Evolutionary conservation across 345 rosid species (phyloP), one percentile per base, ranked within the genome.

Genomic region (Cardamine occulta): DNA sequence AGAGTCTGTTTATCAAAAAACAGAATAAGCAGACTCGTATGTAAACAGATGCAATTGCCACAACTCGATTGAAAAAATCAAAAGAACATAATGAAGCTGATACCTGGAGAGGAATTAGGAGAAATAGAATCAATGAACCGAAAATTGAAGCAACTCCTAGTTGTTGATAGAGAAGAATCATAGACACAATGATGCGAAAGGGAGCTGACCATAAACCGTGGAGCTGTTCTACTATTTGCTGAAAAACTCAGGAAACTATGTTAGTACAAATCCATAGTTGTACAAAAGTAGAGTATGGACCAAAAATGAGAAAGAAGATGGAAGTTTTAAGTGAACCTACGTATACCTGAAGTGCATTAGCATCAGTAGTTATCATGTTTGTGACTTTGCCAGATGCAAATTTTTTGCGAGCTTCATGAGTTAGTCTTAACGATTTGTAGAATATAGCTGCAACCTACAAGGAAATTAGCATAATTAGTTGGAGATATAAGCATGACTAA

Each of bases 181-280:
- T 85, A 19, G 97, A 82, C 65, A 90, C 69, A 53, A 75, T 76
- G 64, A 92, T 95, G 24, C 99, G 96, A 76, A 95, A 90, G 28
- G 99, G 99, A 72, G 99, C 97, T 9, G 99, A 95, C 97, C 99
- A 95, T 57, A 95, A 70, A 62, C 87, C 81, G 37, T 92, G 99
- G 75, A 95, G 93, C 48, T 89, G 97, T 80, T 84, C 89, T 80
- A 90, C 79, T 79, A 88, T 72, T 95, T 90, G 97, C 97, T 92
- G 87, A 51, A 74, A 66, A 35, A 28, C 4, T 18, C 21, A 37
- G 60, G 68, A 26, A 37, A 58, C 8, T 31, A 63, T 63, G 65
- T 74, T 62, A 77, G 62, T 49, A 15, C 39, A 39, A 58, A 31
- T 66, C 37, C 39, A 35, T 35, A 35, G 11, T 35, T 35, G 11